phyloP scores from a whole-genome alignment of 1,139 yeast species.

The Zygosaccharomyces sapae region DNA sequence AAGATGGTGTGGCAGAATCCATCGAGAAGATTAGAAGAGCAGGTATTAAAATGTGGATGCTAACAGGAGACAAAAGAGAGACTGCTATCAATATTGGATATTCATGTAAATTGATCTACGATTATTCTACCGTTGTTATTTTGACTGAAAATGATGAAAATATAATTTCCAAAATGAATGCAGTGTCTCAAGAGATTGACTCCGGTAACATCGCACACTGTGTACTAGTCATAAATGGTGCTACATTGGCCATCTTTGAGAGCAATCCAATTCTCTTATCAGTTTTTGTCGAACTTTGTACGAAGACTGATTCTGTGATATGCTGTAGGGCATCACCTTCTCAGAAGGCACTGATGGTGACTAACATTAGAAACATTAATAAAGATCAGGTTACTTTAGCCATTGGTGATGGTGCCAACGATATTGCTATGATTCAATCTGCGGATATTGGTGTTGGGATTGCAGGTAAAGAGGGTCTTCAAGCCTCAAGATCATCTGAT shows the following conservation, averaged over 20 bases:
- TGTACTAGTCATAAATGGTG: constrained; percentile 91
- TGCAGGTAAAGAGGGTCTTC: constrained; percentile 94
- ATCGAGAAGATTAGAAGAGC: constrained; percentile 90
- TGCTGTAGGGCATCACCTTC: constrained; percentile 97
- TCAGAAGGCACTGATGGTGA: constrained; percentile 88
- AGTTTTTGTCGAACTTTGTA: constrained; percentile 75
- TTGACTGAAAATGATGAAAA: constrained; percentile 59
- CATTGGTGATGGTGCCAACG: constrained; percentile 98
- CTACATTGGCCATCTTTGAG: constrained; percentile 69
- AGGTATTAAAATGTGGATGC: constrained; percentile 94
- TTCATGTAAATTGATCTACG: constrained; percentile 87
- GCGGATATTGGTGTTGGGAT: constrained; percentile 98
- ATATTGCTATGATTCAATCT: constrained; percentile 97
- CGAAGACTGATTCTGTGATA: constrained; percentile 83
- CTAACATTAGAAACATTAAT: constrained; percentile 63
- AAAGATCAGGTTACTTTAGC: constrained; percentile 78
- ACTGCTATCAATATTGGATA: constrained; percentile 97
- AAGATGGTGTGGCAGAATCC: constrained; percentile 91
- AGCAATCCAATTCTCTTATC: constrained; percentile 65
- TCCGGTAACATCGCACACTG: constrained; percentile 83
- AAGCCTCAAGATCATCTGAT: constrained; percentile 93
- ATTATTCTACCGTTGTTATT: constrained; percentile 80
- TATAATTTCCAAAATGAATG: constrained; percentile 43
- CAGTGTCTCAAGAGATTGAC: constrained; percentile 42
- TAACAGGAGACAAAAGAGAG: constrained; percentile 96